Percentiles rank a stretch among this genome's conserved stretches.
Evolutionary conservation across 1,139 yeast genomes (phyloP).

Genomic region (Lodderomyces beijingensis): DNA sequence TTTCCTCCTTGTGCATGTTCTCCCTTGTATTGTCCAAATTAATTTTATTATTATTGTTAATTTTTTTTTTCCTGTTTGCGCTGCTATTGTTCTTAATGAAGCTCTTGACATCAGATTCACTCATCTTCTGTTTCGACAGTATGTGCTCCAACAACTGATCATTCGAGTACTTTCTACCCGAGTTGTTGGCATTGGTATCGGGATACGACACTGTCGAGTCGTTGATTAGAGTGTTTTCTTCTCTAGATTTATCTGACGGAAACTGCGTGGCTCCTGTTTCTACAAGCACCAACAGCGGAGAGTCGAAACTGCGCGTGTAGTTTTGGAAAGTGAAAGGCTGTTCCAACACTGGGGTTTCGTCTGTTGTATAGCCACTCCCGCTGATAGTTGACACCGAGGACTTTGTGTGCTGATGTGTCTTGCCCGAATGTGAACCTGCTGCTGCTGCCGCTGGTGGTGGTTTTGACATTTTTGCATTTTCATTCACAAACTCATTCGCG

Average conservation of each 20-base stretch:
- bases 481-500: slow-evolving; percentile 14
- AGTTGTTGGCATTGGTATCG: slow-evolving; percentile 1
- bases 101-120: too few relatives aligned
- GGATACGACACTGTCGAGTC: background rate
- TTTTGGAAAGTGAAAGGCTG: slow-evolving; percentile 24
- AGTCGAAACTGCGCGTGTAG: slow-evolving; percentile 13
- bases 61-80: too few relatives aligned
- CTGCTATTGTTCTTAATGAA: too few relatives aligned
- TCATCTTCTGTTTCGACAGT: too few relatives aligned
- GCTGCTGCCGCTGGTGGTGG: background rate
- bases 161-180: too few relatives aligned
- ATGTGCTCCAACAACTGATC: too few relatives aligned
- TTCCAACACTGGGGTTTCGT: slow-evolving; percentile 23
- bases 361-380: slow-evolving; percentile 18
- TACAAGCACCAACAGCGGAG: slow-evolving; percentile 13
- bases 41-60: too few relatives aligned
- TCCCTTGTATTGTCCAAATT: too few relatives aligned
- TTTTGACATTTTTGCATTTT: background rate
- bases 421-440: background rate
- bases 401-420: slow-evolving; percentile 7
- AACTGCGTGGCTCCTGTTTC: too few relatives aligned
- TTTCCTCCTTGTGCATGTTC: too few relatives aligned
- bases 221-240: too few relatives aligned
- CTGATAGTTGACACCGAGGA: slow-evolving; percentile 15
- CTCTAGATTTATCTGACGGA: too few relatives aligned